Evolutionary conservation across 495 filamentous ascomycete genomes (phyloP).

Genomic region (Bombardia bombarda): DNA sequence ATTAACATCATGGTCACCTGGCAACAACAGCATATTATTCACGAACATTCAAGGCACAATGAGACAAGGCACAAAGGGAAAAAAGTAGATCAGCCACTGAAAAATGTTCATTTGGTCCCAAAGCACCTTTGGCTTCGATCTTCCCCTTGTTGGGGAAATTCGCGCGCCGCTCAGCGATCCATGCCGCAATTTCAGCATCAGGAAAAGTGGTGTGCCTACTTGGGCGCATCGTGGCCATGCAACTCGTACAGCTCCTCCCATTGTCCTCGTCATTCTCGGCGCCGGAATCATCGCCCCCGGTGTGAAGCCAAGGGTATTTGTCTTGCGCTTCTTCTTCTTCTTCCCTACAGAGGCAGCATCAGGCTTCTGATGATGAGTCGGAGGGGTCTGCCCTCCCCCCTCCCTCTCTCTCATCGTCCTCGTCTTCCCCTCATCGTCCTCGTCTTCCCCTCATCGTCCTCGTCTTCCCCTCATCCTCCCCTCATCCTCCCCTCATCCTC

Average conservation of each 20-base stretch:
- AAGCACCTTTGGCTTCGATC: conserved; percentile 43
- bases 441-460: too few relatives aligned
- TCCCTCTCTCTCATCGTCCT: too few relatives aligned
- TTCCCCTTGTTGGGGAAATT: conserved; percentile 69
- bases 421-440: too few relatives aligned
- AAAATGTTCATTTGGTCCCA: too few relatives aligned
- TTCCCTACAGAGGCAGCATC: conserved; percentile 47
- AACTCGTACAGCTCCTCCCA: conserved; percentile 61
- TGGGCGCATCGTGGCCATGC: conserved; percentile 36
- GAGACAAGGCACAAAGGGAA: too few relatives aligned
- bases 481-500: too few relatives aligned
- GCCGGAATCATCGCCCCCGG: conserved; percentile 65
- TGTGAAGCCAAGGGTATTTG: conserved; percentile 73
- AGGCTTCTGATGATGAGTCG: conserved; percentile 55
- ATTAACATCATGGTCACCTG: too few relatives aligned
- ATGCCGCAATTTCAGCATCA: conserved; percentile 59
- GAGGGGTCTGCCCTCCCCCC: conserved; percentile 25
- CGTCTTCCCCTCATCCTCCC: too few relatives aligned
- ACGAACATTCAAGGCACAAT: too few relatives aligned
- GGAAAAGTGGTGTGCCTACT: conserved; percentile 46
- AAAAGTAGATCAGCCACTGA: too few relatives aligned
- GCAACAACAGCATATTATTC: too few relatives aligned
- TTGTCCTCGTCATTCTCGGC: conserved; percentile 68
- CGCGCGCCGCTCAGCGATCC: conserved; percentile 72
- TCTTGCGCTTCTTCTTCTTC: conserved; percentile 73